Conservation (phyloP, 441 rosid genomes). For the Corymbia citriodora region DNA sequence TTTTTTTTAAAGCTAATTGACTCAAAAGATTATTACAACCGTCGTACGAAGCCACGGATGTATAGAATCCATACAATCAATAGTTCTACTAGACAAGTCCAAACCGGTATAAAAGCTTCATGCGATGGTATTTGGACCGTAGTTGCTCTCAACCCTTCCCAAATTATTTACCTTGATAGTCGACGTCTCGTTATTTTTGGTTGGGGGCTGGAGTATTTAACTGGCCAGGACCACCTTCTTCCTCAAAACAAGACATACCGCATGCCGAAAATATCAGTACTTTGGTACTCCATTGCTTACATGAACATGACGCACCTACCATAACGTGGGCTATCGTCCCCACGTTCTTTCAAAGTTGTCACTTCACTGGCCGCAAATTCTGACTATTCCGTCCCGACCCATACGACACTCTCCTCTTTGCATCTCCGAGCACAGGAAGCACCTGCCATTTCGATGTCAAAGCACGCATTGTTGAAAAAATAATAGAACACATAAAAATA, state of each 20-base stretch:
- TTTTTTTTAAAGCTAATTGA: neutral
- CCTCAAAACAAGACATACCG: neutral
- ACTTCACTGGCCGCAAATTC: neutral
- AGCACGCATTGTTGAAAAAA: no score
- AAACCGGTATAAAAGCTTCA: accelerated
- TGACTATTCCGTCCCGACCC: neutral
- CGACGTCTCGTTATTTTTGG: neutral
- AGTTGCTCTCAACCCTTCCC: neutral
- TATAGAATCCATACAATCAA: accelerated
- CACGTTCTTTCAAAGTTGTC: neutral
- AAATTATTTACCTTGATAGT: neutral
- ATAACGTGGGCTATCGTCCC: neutral
- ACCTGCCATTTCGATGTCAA: no score
- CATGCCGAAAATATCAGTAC: neutral
- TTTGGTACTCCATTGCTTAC: neutral
- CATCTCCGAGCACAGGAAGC: no score
- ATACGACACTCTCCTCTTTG: no score
- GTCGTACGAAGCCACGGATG: accelerated
- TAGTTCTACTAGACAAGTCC: accelerated
- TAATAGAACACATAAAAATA: no score
- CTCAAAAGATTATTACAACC: neutral
- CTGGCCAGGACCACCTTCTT: accelerated
- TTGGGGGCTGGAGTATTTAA: neutral
- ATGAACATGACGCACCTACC: neutral
- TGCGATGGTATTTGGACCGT: neutral